These are phyloP conservation scores for Eucalyptus victrix DNA, from an alignment of 345 rosid species.

Conservation along the genomic window DNA sequence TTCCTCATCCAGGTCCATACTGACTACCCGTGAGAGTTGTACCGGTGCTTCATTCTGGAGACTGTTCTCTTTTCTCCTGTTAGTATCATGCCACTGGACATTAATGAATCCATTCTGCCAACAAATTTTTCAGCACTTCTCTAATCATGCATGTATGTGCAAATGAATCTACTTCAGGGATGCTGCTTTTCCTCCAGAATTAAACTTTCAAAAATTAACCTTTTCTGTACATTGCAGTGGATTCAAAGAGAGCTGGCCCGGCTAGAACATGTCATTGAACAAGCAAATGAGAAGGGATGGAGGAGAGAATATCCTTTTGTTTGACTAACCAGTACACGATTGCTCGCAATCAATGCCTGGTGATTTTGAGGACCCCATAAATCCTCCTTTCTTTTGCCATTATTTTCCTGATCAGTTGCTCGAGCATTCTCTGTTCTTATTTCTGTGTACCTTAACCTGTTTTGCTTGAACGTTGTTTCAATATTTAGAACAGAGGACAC, in stretches of 20 bases:
- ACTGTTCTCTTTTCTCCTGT: not conserved
- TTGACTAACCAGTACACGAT: not conserved
- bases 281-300: slow-evolving; percentile 56
- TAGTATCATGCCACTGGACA: not conserved
- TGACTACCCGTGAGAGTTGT: not conserved
- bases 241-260: slow-evolving; percentile 21
- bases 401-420: not conserved
- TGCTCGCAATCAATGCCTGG: not conserved
- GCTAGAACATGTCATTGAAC: slow-evolving; percentile 15
- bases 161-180: not conserved
- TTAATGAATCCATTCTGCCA: not conserved
- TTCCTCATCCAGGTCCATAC: not conserved
- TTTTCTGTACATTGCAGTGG: slow-evolving; percentile 12
- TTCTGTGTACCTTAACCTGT: slow-evolving; percentile 7
- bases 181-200: not conserved
- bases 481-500: slow-evolving; percentile 13
- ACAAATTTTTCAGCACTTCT: not conserved
- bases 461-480: slow-evolving; percentile 9
- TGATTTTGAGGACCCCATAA: not conserved
- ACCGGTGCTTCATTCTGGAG: not conserved
- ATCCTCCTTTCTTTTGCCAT: not conserved
- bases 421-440: not conserved
- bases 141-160: not conserved
- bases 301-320: slow-evolving; percentile 58
- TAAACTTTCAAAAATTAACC: not conserved